phyloP scores from a whole-genome alignment of 176 grass and related monocot species.

The Zoysia japonica region DNA sequence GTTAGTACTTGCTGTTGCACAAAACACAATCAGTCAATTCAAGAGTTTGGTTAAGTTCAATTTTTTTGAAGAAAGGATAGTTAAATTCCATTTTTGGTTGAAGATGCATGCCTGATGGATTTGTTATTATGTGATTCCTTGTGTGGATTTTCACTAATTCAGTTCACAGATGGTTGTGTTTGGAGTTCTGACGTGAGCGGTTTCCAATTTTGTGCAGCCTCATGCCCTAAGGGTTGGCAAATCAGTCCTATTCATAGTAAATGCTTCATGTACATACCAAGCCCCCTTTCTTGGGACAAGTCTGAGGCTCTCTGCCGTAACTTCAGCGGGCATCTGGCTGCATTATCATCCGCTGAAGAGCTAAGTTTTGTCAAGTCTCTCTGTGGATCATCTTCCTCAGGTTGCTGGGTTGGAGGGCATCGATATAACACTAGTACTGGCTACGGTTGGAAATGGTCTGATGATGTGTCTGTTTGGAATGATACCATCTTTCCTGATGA shows the following conservation, averaged over 20 bases:
- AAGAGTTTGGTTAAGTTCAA: not conserved
- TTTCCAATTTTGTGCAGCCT: conserved; percentile 42
- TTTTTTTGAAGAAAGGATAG: not conserved
- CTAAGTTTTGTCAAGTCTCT: conserved; percentile 59
- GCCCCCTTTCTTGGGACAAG: conserved; percentile 64
- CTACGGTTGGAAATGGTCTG: conserved; percentile 65
- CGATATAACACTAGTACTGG: conserved; percentile 34
- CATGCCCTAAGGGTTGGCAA: conserved; percentile 68
- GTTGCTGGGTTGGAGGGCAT: conserved; percentile 83
- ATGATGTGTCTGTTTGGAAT: conserved; percentile 56
- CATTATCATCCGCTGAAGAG: conserved; percentile 67
- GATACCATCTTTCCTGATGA: conserved; percentile 21
- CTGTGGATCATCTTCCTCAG: conserved; percentile 46
- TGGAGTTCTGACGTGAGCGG: not conserved
- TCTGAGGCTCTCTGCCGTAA: conserved; percentile 58
- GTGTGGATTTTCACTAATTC: not conserved
- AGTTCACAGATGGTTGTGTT: not conserved
- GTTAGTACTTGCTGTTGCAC: not conserved
- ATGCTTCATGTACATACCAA: conserved; percentile 65
- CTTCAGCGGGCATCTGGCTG: conserved; percentile 61
- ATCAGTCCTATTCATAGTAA: conserved; percentile 47
- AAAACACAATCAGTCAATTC: not conserved
- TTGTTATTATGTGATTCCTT: not conserved
- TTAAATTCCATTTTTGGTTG: not conserved
- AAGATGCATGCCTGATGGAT: not conserved